These are phyloP conservation scores for Melaleuca quinquenervia DNA, from an alignment of 345 rosid genomes.

Conservation along the genomic window DNA sequence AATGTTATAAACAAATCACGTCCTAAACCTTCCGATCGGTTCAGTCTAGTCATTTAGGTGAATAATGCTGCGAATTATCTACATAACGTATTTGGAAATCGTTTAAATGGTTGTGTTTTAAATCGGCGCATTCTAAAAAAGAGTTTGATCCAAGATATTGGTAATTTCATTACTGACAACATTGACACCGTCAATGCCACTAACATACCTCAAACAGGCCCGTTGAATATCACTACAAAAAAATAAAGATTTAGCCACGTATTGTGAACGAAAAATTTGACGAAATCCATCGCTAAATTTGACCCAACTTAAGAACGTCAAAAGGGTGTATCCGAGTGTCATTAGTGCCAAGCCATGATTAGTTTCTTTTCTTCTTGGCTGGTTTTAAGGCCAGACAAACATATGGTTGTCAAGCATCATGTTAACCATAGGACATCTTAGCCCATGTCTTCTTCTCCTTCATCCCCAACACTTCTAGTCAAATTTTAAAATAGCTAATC, in stretches of 20 bases:
- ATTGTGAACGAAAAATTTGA: too few species aligned
- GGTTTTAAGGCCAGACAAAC: too few species aligned
- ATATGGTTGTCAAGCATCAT: too few species aligned
- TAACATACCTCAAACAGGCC: neutral
- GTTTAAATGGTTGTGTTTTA: rapidly evolving
- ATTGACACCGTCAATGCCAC: neutral
- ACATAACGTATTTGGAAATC: rapidly evolving
- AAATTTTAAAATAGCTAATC: neutral
- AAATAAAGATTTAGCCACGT: too few species aligned
- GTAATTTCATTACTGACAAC: too few species aligned
- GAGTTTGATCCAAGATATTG: neutral
- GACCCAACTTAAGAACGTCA: too few species aligned
- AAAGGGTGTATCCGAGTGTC: too few species aligned
- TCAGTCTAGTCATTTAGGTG: neutral
- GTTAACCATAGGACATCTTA: neutral
- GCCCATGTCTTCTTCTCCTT: rapidly evolving
- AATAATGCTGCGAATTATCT: rapidly evolving
- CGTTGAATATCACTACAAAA: neutral
- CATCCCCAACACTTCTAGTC: neutral
- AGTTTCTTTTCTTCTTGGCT: too few species aligned
- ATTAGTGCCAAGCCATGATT: too few species aligned
- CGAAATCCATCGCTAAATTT: too few species aligned
- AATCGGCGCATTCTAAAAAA: rapidly evolving
- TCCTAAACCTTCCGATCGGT: neutral
- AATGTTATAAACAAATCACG: too few species aligned